phyloP scores from a whole-genome alignment of 257 asterid species.

The Rubia yunnanensis region DNA sequence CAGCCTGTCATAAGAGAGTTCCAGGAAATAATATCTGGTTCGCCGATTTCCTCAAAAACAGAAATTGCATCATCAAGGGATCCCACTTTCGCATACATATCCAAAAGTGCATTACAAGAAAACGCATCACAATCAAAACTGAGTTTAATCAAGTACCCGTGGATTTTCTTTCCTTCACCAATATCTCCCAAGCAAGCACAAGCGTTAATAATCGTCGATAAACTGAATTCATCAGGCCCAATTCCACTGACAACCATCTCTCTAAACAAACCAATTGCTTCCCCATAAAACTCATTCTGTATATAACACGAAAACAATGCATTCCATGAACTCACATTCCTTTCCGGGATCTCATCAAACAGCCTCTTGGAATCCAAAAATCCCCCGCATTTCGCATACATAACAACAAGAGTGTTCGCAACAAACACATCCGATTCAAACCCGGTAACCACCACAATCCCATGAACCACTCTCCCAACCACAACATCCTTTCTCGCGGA shows the following conservation, averaged over 20 bases:
- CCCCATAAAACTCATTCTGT: constrained; percentile 36
- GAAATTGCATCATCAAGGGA: constrained; percentile 37
- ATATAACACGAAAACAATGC: constrained; percentile 49
- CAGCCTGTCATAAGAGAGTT: constrained; percentile 69
- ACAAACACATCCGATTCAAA: constrained; percentile 59
- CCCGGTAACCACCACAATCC: constrained; percentile 45
- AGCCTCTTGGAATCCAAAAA: constrained; percentile 47
- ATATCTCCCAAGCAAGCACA: constrained; percentile 51
- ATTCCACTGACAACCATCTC: constrained; percentile 51
- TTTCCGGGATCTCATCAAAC: constrained; percentile 53
- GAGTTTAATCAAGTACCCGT: constrained; percentile 50
- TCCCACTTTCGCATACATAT: constrained; percentile 66
- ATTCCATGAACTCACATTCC: constrained; percentile 72
- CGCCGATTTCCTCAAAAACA: constrained; percentile 35
- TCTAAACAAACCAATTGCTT: constrained; percentile 50
- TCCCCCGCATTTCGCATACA: constrained; percentile 56
- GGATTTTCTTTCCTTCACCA: constrained; percentile 49
- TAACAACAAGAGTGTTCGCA: constrained; percentile 51
- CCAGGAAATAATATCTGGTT: constrained; percentile 67
- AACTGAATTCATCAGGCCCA: constrained; percentile 62
- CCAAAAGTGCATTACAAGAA: constrained; percentile 65
- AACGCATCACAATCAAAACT: constrained; percentile 55
- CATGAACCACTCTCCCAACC: constrained; percentile 62
- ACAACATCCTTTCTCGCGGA: constrained; percentile 24
- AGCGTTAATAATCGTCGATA: constrained; percentile 60